Evolutionary conservation across 2,329 filamentous ascomycete genomes (phyloP), one percentile per base, ranked within the genome.

Genomic region (Cyclaneusma minus): DNA sequence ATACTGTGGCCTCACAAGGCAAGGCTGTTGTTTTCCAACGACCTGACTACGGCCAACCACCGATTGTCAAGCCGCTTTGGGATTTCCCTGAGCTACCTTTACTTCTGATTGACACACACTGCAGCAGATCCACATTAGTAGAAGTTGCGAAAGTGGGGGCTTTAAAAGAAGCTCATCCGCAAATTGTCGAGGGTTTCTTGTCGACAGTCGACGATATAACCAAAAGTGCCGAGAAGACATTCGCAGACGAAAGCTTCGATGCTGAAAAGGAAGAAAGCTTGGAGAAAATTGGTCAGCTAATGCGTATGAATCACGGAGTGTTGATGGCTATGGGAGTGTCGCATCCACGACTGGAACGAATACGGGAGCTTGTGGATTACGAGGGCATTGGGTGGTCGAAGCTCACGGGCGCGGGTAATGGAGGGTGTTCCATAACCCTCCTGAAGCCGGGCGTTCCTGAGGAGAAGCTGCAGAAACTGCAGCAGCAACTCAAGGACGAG

Each of bases 321-420:
- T 62, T 98, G 13, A 76, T 83, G n/a, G 77, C 84, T 1, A 60
- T 98, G 3, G 89, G 89, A 6, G 89, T 95, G 15, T 95, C 85
- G 2, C 89, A 98, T 50, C 91, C 89, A 1, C 75, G 84, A 24
- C 64, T 98, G 14, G 89, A 98, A 54, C 72, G 87, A 16, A 74
- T 98, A 40, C 73, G 89, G 35, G 87, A 93, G 53, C 60, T 98
- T 14, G 78, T 92, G 25, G 87, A 98, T 39, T 73, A 89, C 40
- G 69, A 83, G 30, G 79, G 77, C 21, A 79, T 94, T 29, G 89
- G 89, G 16, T 98, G 85, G 85, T 94, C 89, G 8, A 98, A 98
- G 51, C 65, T 98, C 30, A 98, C 89, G 0, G 89, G 89, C 17
- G 89, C 89, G 2, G 89, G 89, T 13, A 91, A 89, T 8, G 91